Percentiles rank a stretch among this genome's conserved stretches.
These are phyloP conservation scores for Polymyxa betae DNA, from an alignment of 208 protist genomes.

Conservation along the genomic window DNA sequence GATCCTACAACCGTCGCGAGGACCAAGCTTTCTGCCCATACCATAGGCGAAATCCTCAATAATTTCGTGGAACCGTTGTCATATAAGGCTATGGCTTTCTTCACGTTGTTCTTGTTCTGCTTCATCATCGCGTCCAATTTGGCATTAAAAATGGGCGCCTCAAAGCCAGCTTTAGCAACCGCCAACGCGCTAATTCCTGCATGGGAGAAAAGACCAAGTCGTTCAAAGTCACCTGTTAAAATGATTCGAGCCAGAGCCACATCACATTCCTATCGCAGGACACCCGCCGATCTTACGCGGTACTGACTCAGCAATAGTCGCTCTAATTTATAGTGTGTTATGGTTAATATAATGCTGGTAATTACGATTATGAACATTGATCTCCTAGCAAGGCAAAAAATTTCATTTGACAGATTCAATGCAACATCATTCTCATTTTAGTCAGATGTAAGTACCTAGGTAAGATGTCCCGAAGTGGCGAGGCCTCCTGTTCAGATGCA, in stretches of 20 bases:
- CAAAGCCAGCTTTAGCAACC: not conserved
- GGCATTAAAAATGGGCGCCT: conserved; percentile 24
- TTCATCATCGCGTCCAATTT: conserved; percentile 49
- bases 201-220: not conserved
- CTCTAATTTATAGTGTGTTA: too few species aligned
- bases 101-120: conserved; percentile 47
- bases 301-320: not conserved
- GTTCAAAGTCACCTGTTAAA: too few species aligned
- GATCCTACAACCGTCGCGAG: conserved; percentile 34
- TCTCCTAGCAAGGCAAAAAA: too few species aligned
- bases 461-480: too few species aligned
- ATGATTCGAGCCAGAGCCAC: too few species aligned
- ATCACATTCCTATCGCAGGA: too few species aligned
- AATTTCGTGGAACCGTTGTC: conserved; percentile 31
- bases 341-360: too few species aligned
- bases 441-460: too few species aligned
- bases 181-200: not conserved
- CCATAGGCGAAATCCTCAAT: conserved; percentile 44
- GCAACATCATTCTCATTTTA: too few species aligned
- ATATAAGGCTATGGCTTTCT: conserved; percentile 36
- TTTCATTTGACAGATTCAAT: too few species aligned
- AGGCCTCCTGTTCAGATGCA: too few species aligned
- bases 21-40: conserved; percentile 38
- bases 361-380: too few species aligned
- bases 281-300: not conserved